phyloP scores from a whole-genome alignment of 371 early-diverging fungal genomes.

The Haplosporangium sp. region DNA sequence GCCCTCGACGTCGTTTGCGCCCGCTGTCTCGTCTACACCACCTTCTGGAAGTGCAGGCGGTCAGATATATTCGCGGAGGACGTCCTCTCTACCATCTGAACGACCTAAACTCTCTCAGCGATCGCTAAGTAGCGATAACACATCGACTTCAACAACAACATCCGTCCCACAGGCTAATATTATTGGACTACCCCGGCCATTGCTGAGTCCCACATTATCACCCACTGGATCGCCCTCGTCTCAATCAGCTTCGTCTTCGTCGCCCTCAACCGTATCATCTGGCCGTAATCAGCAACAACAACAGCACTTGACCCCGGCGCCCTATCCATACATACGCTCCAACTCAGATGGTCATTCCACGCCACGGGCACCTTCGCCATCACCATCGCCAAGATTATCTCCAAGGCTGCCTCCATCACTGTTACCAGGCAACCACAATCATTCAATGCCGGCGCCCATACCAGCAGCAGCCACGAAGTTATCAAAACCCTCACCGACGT shows the following conservation, averaged over 20 bases:
- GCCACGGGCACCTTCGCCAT: background rate
- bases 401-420: background rate
- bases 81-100: constrained; percentile 26
- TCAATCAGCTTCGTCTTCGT: background rate
- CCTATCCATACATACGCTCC: background rate
- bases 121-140: constrained; percentile 7
- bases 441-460: background rate
- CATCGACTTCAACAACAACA: background rate
- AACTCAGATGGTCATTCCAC: constrained; percentile 1
- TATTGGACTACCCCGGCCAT: constrained; percentile 31
- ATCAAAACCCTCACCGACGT: constrained; percentile 21
- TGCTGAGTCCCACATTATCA: constrained; percentile 1
- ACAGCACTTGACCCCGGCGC: constrained; percentile 2
- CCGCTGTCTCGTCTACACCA: constrained; percentile 4
- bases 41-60: background rate
- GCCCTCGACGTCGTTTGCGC: constrained; percentile 1
- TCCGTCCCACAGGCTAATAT: constrained; percentile 24
- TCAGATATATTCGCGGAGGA: constrained; percentile 18
- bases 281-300: background rate
- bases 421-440: background rate
- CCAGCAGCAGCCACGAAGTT: background rate
- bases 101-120: constrained; percentile 19
- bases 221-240: constrained; percentile 5
- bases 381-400: background rate
- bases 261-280: background rate